Percentiles rank a stretch among this genome's conserved stretches.
phyloP scores from a whole-genome alignment of 768 basidiomycete species.

The Paxillus ammoniavirescens region DNA sequence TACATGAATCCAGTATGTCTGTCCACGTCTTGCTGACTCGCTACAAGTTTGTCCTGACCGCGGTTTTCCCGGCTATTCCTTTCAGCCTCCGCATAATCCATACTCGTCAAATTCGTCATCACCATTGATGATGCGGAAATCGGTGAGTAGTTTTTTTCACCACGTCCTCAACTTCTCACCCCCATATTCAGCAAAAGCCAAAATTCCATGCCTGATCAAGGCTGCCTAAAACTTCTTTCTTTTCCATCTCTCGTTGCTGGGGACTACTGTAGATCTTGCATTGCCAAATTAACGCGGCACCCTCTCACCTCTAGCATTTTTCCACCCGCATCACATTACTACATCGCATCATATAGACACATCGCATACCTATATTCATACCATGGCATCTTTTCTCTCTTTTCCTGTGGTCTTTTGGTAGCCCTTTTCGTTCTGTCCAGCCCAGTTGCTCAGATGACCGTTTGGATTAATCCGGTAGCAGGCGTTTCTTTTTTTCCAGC shows the following conservation, averaged over 20 bases:
- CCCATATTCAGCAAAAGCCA: constrained; percentile 27
- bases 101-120: constrained; percentile 39
- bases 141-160: constrained; percentile 24
- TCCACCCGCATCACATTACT: constrained; percentile 17
- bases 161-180: neutral
- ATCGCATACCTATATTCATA: constrained; percentile 36
- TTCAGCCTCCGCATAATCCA: constrained; percentile 36
- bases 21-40: neutral
- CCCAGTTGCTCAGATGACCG: constrained; percentile 19
- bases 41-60: constrained; percentile 7
- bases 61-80: constrained; percentile 2
- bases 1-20: constrained; percentile 40
- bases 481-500: constrained; percentile 21
- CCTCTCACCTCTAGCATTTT: constrained; percentile 13
- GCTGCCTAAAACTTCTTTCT: constrained; percentile 4
- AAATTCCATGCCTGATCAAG: constrained; percentile 32
- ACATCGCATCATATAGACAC: constrained; percentile 32
- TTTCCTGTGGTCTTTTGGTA: constrained; percentile 15
- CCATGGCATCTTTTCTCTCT: constrained; percentile 26
- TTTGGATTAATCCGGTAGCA: constrained; percentile 7
- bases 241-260: constrained; percentile 11
- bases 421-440: constrained; percentile 3
- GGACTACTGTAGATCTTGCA: constrained; percentile 24
- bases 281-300: constrained; percentile 16
- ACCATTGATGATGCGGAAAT: constrained; percentile 58